A percentile compares a stretch with the other conserved stretches of the same genome.
phyloP scores from a whole-genome alignment of 1,284 basidiomycete genomes.

The Ceratobasidium sp. region DNA sequence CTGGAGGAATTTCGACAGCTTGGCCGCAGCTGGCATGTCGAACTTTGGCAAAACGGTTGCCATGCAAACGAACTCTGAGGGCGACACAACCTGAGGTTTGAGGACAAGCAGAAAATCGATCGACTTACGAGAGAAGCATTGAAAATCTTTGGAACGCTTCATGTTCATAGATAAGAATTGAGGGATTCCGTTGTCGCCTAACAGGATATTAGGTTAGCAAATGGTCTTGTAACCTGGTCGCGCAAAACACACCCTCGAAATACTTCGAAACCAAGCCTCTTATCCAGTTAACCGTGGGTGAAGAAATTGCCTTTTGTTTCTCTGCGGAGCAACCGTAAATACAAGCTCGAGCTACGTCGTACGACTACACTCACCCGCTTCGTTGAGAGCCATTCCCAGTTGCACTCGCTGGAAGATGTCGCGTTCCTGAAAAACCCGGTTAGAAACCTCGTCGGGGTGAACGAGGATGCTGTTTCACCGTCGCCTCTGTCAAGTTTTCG shows the following conservation, averaged over 20 bases:
- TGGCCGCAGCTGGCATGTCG: slow-evolving; percentile 19
- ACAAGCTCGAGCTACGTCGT: not conserved
- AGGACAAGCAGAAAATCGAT: not conserved
- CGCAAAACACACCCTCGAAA: slow-evolving; percentile 19
- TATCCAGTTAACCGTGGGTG: slow-evolving; percentile 39
- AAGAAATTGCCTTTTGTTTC: slow-evolving; percentile 44
- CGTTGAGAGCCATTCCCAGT: slow-evolving; percentile 47
- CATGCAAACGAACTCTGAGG: slow-evolving; percentile 34
- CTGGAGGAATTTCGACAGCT: slow-evolving; percentile 35
- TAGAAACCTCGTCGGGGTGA: not conserved
- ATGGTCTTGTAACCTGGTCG: not conserved
- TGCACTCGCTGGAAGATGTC: slow-evolving; percentile 48
- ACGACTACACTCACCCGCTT: slow-evolving; percentile 1
- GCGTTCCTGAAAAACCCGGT: slow-evolving; percentile 30
- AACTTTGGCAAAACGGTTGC: slow-evolving; percentile 22
- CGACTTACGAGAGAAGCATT: slow-evolving; percentile 31
- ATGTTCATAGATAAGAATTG: slow-evolving; percentile 22
- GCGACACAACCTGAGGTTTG: slow-evolving; percentile 4
- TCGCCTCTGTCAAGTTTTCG: slow-evolving; percentile 23
- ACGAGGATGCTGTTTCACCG: not conserved
- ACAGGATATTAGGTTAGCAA: not conserved
- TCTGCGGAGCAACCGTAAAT: not conserved
- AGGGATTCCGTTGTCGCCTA: slow-evolving; percentile 36
- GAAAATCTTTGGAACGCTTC: slow-evolving; percentile 39
- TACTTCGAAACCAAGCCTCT: slow-evolving; percentile 19